Evolutionary conservation across 2,329 filamentous ascomycete genomes (phyloP), one percentile per base, ranked within the genome.

Genomic region (Eurotiales sp.): DNA sequence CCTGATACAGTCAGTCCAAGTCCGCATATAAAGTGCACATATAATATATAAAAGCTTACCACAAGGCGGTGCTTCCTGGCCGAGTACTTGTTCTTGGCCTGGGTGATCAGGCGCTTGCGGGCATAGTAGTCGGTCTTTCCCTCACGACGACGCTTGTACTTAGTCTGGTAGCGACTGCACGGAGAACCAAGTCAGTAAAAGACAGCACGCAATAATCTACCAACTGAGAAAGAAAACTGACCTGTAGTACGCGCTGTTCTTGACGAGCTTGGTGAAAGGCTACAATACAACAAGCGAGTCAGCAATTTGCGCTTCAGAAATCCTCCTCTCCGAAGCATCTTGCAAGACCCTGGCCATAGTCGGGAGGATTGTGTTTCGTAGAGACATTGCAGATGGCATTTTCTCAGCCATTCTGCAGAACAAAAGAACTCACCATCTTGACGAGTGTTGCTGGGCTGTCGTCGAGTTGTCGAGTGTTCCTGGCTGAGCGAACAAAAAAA

Each of bases 111-210:
- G 73, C 93, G 88, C 89, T 97, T 97, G 77, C 93, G 92, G 74
- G 93, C 93, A 78, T 96, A 97, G 90, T 99, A 99, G 77, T 99
- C 93, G 81, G 93, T 99, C 88, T 99, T 99, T 75, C 93, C 93
- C 71, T 87, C 73, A 65, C 89, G 85, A 78, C 93, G 87, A 76
- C 93, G 91, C 84, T 90, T 93, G 88, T 96, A 99, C 87, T 99
- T 99, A 75, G 93, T 96, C 84, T 99, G 93, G 85, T 88, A 99
- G 79, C 93, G 90, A 77, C 91, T 96, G 73, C 51, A 55, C 3
- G 29, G 44, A 40, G 40, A 45, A 51, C 63, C 59, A 36, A 39
- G 54, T 39, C 34, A 37, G 34, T 19, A 37, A 17, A 37, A 5
- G 21, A 15, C 15, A 21, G 12, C 14, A 4, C 8, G 21, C 2